A percentile compares a stretch with the other conserved stretches of the same genome.
phyloP scores from a whole-genome alignment of 108 stramenopile species.

The Skeletonema menzelii region DNA sequence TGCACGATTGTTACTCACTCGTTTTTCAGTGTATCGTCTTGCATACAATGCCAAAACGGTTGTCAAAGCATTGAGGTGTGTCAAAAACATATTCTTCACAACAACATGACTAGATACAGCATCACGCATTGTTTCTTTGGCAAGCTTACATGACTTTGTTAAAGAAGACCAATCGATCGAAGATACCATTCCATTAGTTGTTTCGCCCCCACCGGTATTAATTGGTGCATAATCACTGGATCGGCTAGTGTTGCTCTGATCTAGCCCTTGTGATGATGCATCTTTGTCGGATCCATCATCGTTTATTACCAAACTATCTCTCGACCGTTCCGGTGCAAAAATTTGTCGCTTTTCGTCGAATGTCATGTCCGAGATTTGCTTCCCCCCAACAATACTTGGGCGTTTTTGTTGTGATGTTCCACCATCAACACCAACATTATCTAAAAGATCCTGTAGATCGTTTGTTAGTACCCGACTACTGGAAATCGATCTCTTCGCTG shows the following conservation, averaged over 20 bases:
- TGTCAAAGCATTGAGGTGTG: constrained; percentile 14
- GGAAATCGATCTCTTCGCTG: neutral
- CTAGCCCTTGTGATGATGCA: neutral
- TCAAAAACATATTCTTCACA: constrained; percentile 45
- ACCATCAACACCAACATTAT: neutral
- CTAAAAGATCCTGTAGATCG: neutral
- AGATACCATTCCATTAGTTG: constrained; percentile 5
- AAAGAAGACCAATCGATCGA: constrained; percentile 45
- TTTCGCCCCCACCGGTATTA: neutral
- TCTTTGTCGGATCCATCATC: neutral
- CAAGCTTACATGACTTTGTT: constrained; percentile 36
- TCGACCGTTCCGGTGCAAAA: constrained; percentile 8
- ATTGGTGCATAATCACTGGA: neutral
- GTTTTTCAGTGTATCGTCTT: neutral
- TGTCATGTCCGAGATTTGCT: constrained; percentile 17
- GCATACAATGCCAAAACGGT: constrained; percentile 12
- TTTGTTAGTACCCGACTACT: neutral
- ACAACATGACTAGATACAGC: constrained; percentile 25
- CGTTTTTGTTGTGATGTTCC: neutral
- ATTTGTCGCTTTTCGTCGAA: constrained; percentile 22
- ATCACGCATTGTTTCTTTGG: constrained; percentile 36
- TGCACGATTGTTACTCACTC: neutral
- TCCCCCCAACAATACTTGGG: constrained; percentile 40
- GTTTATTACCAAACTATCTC: constrained; percentile 1
- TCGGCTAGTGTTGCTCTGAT: neutral